These are phyloP conservation scores for Rosa hybrid DNA, from an alignment of 331 rosid genomes.

Conservation along the genomic window DNA sequence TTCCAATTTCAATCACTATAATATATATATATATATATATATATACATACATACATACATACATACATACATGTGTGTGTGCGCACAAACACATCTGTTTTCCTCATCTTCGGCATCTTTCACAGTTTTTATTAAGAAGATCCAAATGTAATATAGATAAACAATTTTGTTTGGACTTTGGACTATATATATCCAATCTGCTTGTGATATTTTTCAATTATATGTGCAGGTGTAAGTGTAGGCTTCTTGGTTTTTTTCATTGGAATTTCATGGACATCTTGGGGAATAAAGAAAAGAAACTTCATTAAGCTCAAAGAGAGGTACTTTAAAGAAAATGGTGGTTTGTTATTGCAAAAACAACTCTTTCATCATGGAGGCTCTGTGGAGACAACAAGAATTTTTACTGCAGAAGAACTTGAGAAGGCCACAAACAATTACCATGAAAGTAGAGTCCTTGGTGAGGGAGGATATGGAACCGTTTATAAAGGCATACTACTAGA, in stretches of 20 bases:
- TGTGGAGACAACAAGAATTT: not conserved
- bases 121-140: too few relatives aligned
- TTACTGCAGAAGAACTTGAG: slow-evolving; percentile 7
- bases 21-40: too few relatives aligned
- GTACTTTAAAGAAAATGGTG: not conserved
- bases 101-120: too few relatives aligned
- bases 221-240: slow-evolving; percentile 6
- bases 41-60: too few relatives aligned
- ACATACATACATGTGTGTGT: too few relatives aligned
- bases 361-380: not conserved
- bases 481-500: not conserved
- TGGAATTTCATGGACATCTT: not conserved
- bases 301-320: not conserved
- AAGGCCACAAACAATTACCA: not conserved
- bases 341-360: not conserved
- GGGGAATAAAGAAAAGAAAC: not conserved
- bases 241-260: not conserved
- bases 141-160: too few relatives aligned
- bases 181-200: too few relatives aligned
- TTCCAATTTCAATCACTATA: not conserved
- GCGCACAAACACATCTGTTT: too few relatives aligned
- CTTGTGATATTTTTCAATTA: not conserved
- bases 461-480: not conserved
- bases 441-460: not conserved
- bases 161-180: too few relatives aligned